Conservation (phyloP, 1,284 basidiomycete genomes). For the Cutaneotrichosporon mucoides region DNA sequence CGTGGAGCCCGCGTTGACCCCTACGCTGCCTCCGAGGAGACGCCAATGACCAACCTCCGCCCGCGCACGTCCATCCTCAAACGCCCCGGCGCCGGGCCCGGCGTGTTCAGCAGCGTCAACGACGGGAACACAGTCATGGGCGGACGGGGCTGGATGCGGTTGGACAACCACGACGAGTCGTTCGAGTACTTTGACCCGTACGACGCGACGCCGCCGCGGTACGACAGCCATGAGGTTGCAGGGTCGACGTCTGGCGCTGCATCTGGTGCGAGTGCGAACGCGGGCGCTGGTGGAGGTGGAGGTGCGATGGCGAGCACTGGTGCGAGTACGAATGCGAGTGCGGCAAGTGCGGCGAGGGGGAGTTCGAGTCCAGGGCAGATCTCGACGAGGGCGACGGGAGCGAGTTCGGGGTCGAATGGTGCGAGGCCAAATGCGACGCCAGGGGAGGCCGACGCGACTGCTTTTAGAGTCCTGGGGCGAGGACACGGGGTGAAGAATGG, state of each 20-base stretch:
- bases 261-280: too few relatives aligned
- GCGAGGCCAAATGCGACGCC: too few relatives aligned
- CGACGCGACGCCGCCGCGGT: background rate
- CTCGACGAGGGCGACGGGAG: too few relatives aligned
- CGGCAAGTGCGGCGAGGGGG: background rate
- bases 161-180: background rate
- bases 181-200: background rate
- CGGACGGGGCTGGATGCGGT: background rate
- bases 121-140: background rate
- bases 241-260: too few relatives aligned
- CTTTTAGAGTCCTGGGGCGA: background rate
- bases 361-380: too few relatives aligned
- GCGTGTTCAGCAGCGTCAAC: background rate
- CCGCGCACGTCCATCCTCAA: background rate
- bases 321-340: background rate
- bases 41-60: background rate
- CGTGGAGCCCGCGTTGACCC: background rate
- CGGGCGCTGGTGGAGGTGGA: too few relatives aligned
- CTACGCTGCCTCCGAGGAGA: background rate
- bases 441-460: background rate
- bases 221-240: background rate
- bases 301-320: background rate
- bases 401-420: too few relatives aligned
- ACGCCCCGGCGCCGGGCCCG: background rate
- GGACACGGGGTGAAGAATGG: too few relatives aligned